These are phyloP conservation scores for Salinomyces thailandicus DNA, from an alignment of 2,329 filamentous ascomycete species.

Conservation along the genomic window DNA sequence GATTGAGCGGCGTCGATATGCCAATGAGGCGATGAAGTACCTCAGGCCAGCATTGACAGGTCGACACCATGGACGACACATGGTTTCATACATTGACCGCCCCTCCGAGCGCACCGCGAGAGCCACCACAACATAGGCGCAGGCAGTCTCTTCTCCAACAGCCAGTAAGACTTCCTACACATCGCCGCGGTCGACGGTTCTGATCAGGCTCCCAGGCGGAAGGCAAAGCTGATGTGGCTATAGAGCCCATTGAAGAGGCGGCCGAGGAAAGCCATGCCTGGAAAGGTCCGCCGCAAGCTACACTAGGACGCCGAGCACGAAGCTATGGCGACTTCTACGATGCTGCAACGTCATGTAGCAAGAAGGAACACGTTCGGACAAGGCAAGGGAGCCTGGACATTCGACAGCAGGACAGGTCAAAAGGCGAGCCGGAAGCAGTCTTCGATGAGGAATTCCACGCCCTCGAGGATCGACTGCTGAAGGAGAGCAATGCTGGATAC, in stretches of 20 bases:
- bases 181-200: conserved; percentile 25
- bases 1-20: no score
- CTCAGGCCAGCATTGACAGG: no score
- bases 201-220: conserved; percentile 43
- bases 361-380: conserved; percentile 38
- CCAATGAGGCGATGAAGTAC: no score
- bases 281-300: conserved; percentile 54
- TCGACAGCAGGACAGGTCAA: conserved; percentile 14
- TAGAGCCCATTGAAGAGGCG: conserved; percentile 48
- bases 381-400: conserved; percentile 28
- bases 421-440: conserved; percentile 31
- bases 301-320: conserved; percentile 54
- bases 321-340: conserved; percentile 73
- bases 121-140: conserved; percentile 49
- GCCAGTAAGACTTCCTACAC: conserved; percentile 34
- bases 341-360: conserved; percentile 47
- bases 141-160: conserved; percentile 56
- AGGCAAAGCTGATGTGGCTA: conserved; percentile 43
- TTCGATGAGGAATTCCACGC: conserved; percentile 49
- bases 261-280: conserved; percentile 44
- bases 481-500: conserved; percentile 78
- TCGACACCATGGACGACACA: conserved; percentile 51
- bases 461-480: conserved; percentile 57
- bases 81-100: conserved; percentile 64
- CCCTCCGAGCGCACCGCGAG: conserved; percentile 48